Conservation (phyloP, 805 yeast genomes). For the Ogataea henricii region DNA sequence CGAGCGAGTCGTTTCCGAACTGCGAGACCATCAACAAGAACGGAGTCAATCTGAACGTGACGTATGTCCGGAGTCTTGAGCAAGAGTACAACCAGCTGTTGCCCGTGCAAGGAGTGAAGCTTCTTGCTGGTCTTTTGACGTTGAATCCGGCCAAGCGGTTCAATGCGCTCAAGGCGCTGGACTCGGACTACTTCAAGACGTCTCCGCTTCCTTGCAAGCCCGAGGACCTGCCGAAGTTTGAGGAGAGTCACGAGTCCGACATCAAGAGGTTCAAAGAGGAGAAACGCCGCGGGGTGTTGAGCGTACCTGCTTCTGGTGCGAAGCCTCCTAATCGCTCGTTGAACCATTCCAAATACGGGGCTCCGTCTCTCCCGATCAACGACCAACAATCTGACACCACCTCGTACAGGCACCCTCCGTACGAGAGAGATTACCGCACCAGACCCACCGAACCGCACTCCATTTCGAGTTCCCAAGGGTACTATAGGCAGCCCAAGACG, state of each 20-base stretch:
- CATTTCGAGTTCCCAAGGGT: not conserved
- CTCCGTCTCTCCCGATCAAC: not conserved
- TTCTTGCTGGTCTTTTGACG: constrained; percentile 62
- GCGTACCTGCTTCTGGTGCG: constrained; percentile 2
- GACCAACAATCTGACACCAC: constrained; percentile 1
- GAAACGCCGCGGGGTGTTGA: constrained; percentile 11
- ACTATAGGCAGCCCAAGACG: not conserved
- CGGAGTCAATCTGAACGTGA: constrained; percentile 38
- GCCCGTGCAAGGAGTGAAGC: constrained; percentile 47
- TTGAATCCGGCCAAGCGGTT: constrained; percentile 73
- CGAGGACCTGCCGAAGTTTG: constrained; percentile 61
- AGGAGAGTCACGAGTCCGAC: constrained; percentile 90
- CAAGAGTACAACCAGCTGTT: constrained; percentile 45
- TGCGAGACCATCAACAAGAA: constrained; percentile 59
- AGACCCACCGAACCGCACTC: not conserved
- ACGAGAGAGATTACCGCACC: not conserved
- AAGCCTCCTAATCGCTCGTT: constrained; percentile 21
- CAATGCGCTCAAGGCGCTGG: constrained; percentile 78
- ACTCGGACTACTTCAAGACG: constrained; percentile 65
- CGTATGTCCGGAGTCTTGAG: constrained; percentile 45
- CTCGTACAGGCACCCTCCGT: constrained; percentile 2
- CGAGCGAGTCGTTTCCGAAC: constrained; percentile 59
- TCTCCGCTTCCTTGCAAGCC: constrained; percentile 67
- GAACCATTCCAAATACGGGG: constrained; percentile 23
- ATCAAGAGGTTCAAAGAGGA: constrained; percentile 56